A percentile compares a stretch with the other conserved stretches of the same genome.
These are phyloP conservation scores for Raddia distichophylla DNA, from an alignment of 176 grass and related monocot genomes.

Conservation along the genomic window DNA sequence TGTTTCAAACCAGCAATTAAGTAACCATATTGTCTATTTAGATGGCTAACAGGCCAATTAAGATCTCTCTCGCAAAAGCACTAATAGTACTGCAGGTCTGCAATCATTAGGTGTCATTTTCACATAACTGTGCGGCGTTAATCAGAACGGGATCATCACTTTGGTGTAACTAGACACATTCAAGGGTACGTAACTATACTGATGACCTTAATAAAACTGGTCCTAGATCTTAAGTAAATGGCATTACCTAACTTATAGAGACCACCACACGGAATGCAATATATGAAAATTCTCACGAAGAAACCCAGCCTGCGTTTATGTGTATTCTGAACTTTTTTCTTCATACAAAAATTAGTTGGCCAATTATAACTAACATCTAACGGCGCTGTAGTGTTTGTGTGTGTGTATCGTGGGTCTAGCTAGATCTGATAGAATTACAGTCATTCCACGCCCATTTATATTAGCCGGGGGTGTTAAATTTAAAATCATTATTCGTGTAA, in stretches of 20 bases:
- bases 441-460: not conserved
- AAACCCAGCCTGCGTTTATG: not conserved
- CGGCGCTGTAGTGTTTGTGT: too few relatives aligned
- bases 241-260: constrained; percentile 27
- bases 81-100: not conserved
- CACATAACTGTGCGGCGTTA: constrained; percentile 19
- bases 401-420: not conserved
- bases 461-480: too few relatives aligned
- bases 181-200: not conserved
- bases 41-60: not conserved
- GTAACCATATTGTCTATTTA: not conserved
- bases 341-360: not conserved
- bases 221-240: constrained; percentile 23
- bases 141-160: not conserved
- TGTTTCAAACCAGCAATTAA: not conserved
- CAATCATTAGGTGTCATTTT: constrained; percentile 27
- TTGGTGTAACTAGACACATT: constrained; percentile 1
- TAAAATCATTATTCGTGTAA: too few relatives aligned
- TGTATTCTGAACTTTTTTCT: not conserved
- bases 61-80: not conserved
- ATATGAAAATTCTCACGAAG: not conserved
- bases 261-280: constrained; percentile 2
- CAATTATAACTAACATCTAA: not conserved
- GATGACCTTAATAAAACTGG: constrained; percentile 23
- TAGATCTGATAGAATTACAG: not conserved